Conservation (phyloP, 148 eudicot genomes). For the Cornus florida region DNA sequence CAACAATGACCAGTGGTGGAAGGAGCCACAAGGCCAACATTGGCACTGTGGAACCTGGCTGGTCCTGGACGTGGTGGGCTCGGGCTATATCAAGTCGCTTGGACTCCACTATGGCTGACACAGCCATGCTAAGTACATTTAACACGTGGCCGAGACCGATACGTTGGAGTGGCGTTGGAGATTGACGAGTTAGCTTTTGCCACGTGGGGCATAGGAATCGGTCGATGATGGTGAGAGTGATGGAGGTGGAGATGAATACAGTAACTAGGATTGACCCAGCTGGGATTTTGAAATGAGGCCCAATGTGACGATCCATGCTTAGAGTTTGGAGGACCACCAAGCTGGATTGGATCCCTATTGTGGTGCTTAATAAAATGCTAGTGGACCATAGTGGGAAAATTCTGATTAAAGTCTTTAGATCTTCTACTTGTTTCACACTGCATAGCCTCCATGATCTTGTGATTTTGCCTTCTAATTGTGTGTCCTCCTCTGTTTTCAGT, state of each 20-base stretch:
- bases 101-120: conserved; percentile 29
- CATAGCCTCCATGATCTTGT: conserved; percentile 38
- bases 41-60: conserved; percentile 13
- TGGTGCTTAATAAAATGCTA: conserved; percentile 51
- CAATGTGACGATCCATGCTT: conserved; percentile 41
- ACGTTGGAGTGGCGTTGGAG: conserved; percentile 36
- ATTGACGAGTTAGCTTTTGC: conserved; percentile 15
- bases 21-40: conserved; percentile 35
- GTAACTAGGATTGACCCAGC: conserved; percentile 35
- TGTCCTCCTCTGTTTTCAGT: conserved; percentile 26
- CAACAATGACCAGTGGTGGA: conserved; percentile 17
- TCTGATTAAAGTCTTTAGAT: conserved; percentile 46
- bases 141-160: conserved; percentile 41
- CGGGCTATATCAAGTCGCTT: conserved; percentile 14
- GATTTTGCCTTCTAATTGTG: conserved; percentile 20
- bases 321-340: conserved; percentile 58
- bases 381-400: conserved; percentile 75
- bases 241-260: conserved; percentile 22
- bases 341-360: conserved; percentile 49
- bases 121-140: conserved; percentile 33
- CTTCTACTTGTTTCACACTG: conserved; percentile 41
- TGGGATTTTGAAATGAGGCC: conserved; percentile 38
- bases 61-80: conserved; percentile 5
- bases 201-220: conserved; percentile 25
- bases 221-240: conserved; percentile 27